phyloP scores from a whole-genome alignment of 768 basidiomycete genomes.

The Tricholoma hemisulphureum region DNA sequence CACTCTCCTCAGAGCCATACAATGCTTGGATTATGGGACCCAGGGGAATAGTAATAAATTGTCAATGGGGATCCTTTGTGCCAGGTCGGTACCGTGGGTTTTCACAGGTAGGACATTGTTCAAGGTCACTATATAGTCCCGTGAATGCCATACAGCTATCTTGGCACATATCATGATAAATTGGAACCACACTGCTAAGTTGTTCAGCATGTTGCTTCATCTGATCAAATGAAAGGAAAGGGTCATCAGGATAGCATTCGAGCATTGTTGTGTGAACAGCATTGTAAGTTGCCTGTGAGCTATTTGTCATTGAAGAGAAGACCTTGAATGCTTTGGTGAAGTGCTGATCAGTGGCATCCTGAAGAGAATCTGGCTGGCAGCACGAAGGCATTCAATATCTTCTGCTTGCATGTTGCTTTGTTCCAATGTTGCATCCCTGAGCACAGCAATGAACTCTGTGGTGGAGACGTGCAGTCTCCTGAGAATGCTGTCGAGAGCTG shows the following conservation, averaged over 20 bases:
- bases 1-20: neutral
- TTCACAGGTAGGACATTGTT: neutral
- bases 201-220: slow-evolving; percentile 23
- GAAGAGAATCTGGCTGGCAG: slow-evolving; percentile 18
- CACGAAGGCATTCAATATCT: slow-evolving; percentile 21
- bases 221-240: slow-evolving; percentile 28
- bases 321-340: slow-evolving; percentile 12
- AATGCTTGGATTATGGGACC: neutral
- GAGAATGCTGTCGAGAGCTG: no score
- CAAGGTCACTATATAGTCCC: neutral
- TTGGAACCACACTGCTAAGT: slow-evolving; percentile 32
- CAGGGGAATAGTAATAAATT: slow-evolving; percentile 5
- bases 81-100: slow-evolving; percentile 2
- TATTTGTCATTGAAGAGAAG: slow-evolving; percentile 15
- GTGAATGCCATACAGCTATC: slow-evolving; percentile 30
- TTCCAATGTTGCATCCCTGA: slow-evolving; percentile 26
- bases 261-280: slow-evolving; percentile 12
- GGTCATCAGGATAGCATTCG: slow-evolving; percentile 24
- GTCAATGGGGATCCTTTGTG: neutral
- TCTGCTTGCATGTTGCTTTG: slow-evolving; percentile 18
- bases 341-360: slow-evolving; percentile 16
- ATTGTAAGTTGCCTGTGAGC: slow-evolving; percentile 15
- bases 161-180: slow-evolving; percentile 43
- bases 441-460: slow-evolving; percentile 19
- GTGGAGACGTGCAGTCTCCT: no score